phyloP scores from a whole-genome alignment of 805 yeast species.

The Ogataea nitratoaversa region DNA sequence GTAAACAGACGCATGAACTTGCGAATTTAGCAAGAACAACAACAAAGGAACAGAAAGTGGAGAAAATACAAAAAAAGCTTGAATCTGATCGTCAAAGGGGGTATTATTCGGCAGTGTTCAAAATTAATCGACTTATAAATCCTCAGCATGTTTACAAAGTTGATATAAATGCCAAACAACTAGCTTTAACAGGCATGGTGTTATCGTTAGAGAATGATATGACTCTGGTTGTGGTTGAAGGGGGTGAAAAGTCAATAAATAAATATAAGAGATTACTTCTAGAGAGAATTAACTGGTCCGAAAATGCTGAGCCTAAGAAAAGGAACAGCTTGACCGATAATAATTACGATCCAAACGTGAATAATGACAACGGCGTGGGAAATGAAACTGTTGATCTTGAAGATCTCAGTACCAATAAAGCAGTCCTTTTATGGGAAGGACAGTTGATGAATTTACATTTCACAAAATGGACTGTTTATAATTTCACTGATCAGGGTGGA shows the following conservation, averaged over 20 bases:
- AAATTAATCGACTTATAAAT: constrained; percentile 48
- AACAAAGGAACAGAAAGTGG: constrained; percentile 51
- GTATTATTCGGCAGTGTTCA: constrained; percentile 52
- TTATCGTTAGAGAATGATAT: constrained; percentile 40
- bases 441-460: constrained; percentile 50
- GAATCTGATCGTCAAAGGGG: constrained; percentile 51
- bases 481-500: constrained; percentile 46
- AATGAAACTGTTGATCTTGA: constrained; percentile 17
- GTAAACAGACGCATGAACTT: constrained; percentile 54
- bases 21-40: constrained; percentile 61
- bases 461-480: constrained; percentile 64
- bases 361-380: constrained; percentile 11
- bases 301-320: constrained; percentile 36
- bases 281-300: constrained; percentile 68
- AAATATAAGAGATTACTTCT: constrained; percentile 59
- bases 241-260: constrained; percentile 58
- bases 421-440: constrained; percentile 69
- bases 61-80: constrained; percentile 42
- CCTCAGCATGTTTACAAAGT: constrained; percentile 71
- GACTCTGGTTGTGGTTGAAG: constrained; percentile 69
- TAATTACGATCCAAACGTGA: background rate
- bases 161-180: constrained; percentile 76
- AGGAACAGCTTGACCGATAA: background rate
- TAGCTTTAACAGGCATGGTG: constrained; percentile 60
- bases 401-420: constrained; percentile 41